Evolutionary conservation across 1,284 basidiomycete species (phyloP), one percentile per base, ranked within the genome.

Genomic region (Rhodofomes roseus): DNA sequence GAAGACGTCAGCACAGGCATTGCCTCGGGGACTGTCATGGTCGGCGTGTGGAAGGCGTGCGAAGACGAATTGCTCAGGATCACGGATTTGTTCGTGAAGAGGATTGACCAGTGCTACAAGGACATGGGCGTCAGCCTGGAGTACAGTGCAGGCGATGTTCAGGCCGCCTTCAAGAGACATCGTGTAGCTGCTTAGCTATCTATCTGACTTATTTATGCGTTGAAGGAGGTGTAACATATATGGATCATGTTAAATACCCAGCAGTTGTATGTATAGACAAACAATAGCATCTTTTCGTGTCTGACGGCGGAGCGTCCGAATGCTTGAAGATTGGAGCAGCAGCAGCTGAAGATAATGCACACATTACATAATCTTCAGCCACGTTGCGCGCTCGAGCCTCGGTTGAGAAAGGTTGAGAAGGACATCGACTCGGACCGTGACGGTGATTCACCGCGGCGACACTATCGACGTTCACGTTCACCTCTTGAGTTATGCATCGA

Each of bases 31-130:
- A 88, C 84, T 7, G 85, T 94, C 54, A 79, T 95, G 75, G 82
- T 85, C 41, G 87, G 85, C 2, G 93, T 96, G 1, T 96, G 95
- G 95, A 90, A 84, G 66, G 87, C 92, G 27, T 92, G 93, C 71
- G 92, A 95, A 69, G 86, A 89, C 55, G 92, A 95, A 68, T 70
- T 96, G 59, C 72, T 87, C 60, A 81, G 83, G 62, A 82, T 93
- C 66, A 90, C 89, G 6, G 84, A 87, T 62, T 73, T 84, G 31
- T 94, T 91, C 73, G 73, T 72, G 52, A 84, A 81, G 65, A 78
- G 87, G 60, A 89, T 96, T 60, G 74, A 78, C 11, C 87, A 89
- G 71, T 92, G 92, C 70, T 96, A 95, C 72, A 78, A 77, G 37
- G 90, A 90, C 51, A 82, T 80, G 50, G 87, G 88, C 1, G 75